Base-by-base conservation (phyloP, 257 asterid species). In the Linaria vulgaris region DNA sequence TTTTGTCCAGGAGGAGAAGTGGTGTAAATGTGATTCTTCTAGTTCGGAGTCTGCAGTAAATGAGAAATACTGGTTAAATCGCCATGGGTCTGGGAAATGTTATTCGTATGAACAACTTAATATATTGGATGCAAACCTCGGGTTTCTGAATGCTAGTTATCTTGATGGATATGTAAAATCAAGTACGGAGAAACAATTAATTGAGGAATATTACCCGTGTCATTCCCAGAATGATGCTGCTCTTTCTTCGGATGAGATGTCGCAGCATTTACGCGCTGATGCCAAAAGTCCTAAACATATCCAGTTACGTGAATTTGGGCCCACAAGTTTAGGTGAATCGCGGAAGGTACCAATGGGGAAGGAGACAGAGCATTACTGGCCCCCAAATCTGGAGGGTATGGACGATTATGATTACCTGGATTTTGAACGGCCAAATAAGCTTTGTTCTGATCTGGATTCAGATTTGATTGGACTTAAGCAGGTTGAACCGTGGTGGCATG, bases 401-500 rank as follows among this genome's bases (percentile, higher is more conserved):
- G 75, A 68, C 51, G 27, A 75, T 61, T 65, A 46, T 67, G 50
- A 24, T 39, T 23, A 17, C 71, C 45, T 47, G 17, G 77, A 60
- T 17, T 38, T 63, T 45, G 80, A 74, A 41, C 27, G 56, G 34
- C 57, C 80, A 3, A 66, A 70, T 27, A 80, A 78, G 76, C 74
- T 62, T 66, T 69, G 56, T 66, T 69, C 88, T 53, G 65, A 76
- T 52, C 12, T 71, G 60, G 86, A 81, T 51, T 75, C 84, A 11
- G 61, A 79, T 17, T 79, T 83, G 81, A 58, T 73, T 47, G 88
- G 76, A 46, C 70, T 84, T 41, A 52, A 77, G 79, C 79, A 79
- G 60, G 65, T 72, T 13, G 82, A 77, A 50, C 91, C 91, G 1
- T 84, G 91, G 91, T 84, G 91, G 91, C 74, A 81, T 56, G 56